Conservation (phyloP, 345 rosid genomes). For the Lepidium didymum region DNA sequence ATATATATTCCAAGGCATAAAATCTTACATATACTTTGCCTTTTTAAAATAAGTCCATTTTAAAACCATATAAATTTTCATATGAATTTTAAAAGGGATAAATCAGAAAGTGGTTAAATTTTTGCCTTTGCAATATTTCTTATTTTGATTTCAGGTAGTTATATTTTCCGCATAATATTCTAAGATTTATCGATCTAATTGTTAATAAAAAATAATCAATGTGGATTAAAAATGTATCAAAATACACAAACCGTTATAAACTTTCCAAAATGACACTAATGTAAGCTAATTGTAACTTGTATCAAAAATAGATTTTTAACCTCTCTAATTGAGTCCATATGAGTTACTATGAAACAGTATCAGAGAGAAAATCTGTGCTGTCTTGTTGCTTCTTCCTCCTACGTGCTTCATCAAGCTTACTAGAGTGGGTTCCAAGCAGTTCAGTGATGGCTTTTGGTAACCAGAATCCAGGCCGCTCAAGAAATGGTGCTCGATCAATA, state of each 20-base stretch:
- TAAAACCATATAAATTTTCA: neutral
- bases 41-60: neutral
- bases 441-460: constrained; percentile 66
- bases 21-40: neutral
- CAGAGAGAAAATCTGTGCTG: constrained; percentile 31
- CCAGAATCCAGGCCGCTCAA: constrained; percentile 87
- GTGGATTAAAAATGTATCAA: neutral
- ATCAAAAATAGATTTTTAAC: neutral
- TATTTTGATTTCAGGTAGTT: no score
- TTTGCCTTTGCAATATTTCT: no score
- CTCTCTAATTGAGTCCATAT: neutral
- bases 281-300: neutral
- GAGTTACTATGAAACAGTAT: constrained; percentile 28
- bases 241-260: neutral
- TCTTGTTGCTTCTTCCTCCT: constrained; percentile 44
- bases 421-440: constrained; percentile 48
- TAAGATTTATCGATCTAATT: no score
- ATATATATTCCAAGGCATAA: neutral
- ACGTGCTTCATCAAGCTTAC: constrained; percentile 46
- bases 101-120: no score
- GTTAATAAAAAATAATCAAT: no score
- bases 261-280: neutral
- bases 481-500: constrained; percentile 67
- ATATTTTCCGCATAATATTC: no score
- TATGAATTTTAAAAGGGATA: neutral